phyloP scores from a whole-genome alignment of 345 rosid species.

The Erodium maritimum region DNA sequence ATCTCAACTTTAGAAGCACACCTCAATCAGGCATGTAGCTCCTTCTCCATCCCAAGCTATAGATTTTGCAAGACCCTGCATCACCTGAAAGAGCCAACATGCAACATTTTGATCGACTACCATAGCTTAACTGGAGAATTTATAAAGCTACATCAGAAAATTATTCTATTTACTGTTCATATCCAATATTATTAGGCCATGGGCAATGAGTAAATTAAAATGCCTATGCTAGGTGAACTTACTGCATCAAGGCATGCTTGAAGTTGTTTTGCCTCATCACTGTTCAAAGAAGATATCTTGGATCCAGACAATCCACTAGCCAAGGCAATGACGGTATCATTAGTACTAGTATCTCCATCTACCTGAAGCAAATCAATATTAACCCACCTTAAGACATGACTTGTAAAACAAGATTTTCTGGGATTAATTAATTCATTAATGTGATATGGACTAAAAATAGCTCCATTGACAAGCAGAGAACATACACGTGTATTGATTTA shows the following conservation, averaged over 20 bases:
- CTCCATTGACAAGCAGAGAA: not conserved
- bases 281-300: slow-evolving; percentile 46
- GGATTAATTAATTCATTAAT: not conserved
- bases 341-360: slow-evolving; percentile 94
- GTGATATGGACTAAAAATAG: no score
- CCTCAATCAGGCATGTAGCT: slow-evolving; percentile 95
- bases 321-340: slow-evolving; percentile 82
- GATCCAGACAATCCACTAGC: slow-evolving; percentile 84
- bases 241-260: slow-evolving; percentile 92
- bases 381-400: slow-evolving; percentile 7
- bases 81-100: slow-evolving; percentile 39
- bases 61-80: slow-evolving; percentile 98
- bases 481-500: not conserved
- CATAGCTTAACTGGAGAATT: no score
- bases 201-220: not conserved
- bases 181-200: not conserved
- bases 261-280: slow-evolving; percentile 60
- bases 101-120: not conserved
- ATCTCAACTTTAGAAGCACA: slow-evolving; percentile 11
- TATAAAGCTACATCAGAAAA: no score
- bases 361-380: slow-evolving; percentile 38
- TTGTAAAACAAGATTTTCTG: not conserved
- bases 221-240: slow-evolving; percentile 15
- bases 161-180: no score
- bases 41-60: slow-evolving; percentile 99